Base-by-base conservation (phyloP, 371 early-diverging fungal species). In the Mortierella sp. region DNA sequence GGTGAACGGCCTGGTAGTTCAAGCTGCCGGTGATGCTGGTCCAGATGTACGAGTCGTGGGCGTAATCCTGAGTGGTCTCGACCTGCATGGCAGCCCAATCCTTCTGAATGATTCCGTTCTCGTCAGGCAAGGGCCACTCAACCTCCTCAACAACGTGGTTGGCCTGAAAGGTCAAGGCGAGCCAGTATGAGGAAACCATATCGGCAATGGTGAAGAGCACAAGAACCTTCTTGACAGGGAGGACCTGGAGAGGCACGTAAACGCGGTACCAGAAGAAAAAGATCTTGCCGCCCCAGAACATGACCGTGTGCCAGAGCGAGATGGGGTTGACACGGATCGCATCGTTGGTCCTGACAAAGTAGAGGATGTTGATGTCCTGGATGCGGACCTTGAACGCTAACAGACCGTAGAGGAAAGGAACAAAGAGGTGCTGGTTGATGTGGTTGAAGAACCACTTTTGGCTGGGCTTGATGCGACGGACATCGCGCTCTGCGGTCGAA, bases 41-140 rank as follows among this genome's bases (percentile, higher is more conserved):
- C 90, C 91, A 90, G 46, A 92, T 80, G 19, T 75, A 37, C 10
- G 90, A 89, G 75, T 89, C 89, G 76, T 92, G 92, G n/a, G 90
- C 90, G 77, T 92, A 92, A 74, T 92, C 93, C 78, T 91, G 92
- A 19, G 93, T 90, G 9, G 92, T 92, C 44, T 82, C 82, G 31
- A 92, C 88, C 81, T 92, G 93, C 89, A 92, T 88, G 10, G 90
- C 89, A 64, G 92, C 91, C 93, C 93, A 92, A 79, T 92, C 93
- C 73, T 83, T 88, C 69, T 84, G 73, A 19, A 91, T 88, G 5
- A 89, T 48, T 51, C 88, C 89, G 26, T 82, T 80, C 76, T 83
- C 83, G 77, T 92, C 89, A 10, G 92, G 88, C 71, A 82, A 70
- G 28, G 92, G 91, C 89, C 91, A 92, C 70, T 89, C 85, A 13